Percentiles rank a stretch among this genome's conserved stretches.
These are phyloP conservation scores for Populus deltoides DNA, from an alignment of 345 rosid species.

Conservation along the genomic window DNA sequence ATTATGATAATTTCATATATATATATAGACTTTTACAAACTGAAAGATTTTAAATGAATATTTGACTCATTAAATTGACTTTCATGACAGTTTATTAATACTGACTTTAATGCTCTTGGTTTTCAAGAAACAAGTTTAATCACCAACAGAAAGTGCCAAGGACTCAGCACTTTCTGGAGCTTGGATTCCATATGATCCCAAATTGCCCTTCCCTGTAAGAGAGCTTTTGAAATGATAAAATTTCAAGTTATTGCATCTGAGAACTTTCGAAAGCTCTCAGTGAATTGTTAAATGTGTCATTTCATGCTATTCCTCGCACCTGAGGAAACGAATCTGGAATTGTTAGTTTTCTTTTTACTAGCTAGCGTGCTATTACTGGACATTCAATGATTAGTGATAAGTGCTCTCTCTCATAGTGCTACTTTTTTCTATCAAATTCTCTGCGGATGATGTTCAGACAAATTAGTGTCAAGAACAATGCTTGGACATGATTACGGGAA, in stretches of 20 bases:
- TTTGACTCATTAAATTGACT: no score
- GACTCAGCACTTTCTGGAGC: neutral
- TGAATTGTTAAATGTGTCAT: conserved; percentile 30
- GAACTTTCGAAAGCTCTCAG: conserved; percentile 37
- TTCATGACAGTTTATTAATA: no score
- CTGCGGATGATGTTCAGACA: neutral
- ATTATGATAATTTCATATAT: no score
- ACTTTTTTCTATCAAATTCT: conserved; percentile 12
- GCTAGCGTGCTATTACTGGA: conserved; percentile 7
- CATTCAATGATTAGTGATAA: conserved; percentile 1
- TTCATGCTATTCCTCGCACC: neutral
- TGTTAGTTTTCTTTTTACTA: neutral
- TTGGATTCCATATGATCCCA: neutral
- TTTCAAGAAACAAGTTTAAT: no score
- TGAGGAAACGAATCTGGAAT: conserved; percentile 22
- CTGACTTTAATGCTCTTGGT: no score
- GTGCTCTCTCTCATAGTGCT: neutral
- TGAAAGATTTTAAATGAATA: no score
- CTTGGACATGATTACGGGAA: neutral
- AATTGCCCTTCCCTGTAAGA: neutral
- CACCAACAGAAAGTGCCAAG: neutral
- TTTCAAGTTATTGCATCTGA: neutral
- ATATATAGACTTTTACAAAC: no score
- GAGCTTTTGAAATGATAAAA: neutral
- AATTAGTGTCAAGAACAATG: neutral